Base-by-base conservation (phyloP, 2,329 filamentous ascomycete species). In the Rhexocercosporidium sp. region DNA sequence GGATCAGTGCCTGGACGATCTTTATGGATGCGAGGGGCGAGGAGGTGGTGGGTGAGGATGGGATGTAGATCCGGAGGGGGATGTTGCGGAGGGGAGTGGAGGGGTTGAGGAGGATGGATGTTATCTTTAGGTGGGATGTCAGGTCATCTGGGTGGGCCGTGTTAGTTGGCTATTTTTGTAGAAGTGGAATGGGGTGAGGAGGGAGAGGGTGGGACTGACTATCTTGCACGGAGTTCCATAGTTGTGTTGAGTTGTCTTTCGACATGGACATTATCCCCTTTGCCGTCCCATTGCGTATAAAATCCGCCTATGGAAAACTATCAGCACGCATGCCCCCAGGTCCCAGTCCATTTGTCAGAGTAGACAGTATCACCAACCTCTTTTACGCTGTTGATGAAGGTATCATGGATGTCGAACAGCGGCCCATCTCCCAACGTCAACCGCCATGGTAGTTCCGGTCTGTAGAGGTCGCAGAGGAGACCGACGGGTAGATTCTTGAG, bases 21-120 rank as follows among this genome's bases (percentile, higher is more conserved):
- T 87, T 90, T 76, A 92, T 89, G 44, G 86, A 84, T 20, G 85
- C 87, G 77, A 69, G 75, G 7, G 81, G 79, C 0, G 80, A 77
- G 57, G 77, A 78, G 29, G 81, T 76, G 3, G 82, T 78, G 0
- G 92, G 88, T 0, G 87, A 82, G 5, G 88, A 86, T 2, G 91
- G 92, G 59, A 98, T 88, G 79, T 97, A 99, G 64, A 98, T 82
- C 64, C 94, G 90, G 46, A 98, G 81, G 0, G 96, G 96, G n/a
- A 98, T 85, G 79, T 97, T 90, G 68, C 90, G 90, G 62, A 97
- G 85, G 20, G 90, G 87, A 7, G 88, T 87, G 0, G 93, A 89
- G 3, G 91, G 87, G 74, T 92, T 91, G 69, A 98, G 86, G 2
- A 97, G 86, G 70, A 90, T 90, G 69, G 84, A 87, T 77, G 94